These are phyloP conservation scores for Talaromyces thailandensis DNA, from an alignment of 495 filamentous ascomycete species.

Conservation along the genomic window DNA sequence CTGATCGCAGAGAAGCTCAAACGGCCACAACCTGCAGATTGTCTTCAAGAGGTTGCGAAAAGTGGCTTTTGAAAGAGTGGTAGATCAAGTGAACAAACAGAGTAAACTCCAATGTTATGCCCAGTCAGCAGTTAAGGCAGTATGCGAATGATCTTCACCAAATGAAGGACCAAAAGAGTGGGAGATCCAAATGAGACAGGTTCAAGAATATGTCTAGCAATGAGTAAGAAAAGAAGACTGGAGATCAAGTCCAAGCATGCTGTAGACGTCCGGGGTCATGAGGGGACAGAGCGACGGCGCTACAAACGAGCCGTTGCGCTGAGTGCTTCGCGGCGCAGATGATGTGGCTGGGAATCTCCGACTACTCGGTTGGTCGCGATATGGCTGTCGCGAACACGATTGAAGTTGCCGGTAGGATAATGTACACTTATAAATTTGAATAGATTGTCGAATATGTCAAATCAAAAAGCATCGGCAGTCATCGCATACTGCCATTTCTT, in stretches of 20 bases:
- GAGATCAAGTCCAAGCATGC: not conserved
- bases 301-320: not conserved
- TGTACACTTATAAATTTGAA: not conserved
- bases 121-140: not conserved
- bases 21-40: too few relatives aligned
- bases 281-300: not conserved
- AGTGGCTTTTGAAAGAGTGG: not conserved
- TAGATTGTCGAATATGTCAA: not conserved
- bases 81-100: not conserved
- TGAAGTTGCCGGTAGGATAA: not conserved
- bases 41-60: too few relatives aligned
- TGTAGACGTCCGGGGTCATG: not conserved
- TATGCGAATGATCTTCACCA: not conserved
- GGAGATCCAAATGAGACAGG: not conserved
- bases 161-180: not conserved
- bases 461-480: not conserved
- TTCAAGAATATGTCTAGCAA: not conserved
- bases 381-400: not conserved
- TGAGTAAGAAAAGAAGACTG: not conserved
- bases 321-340: not conserved
- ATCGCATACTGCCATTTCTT: constrained; percentile 4
- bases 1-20: not conserved
- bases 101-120: not conserved
- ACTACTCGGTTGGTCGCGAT: not conserved
- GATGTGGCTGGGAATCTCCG: not conserved